phyloP scores from a whole-genome alignment of 2,329 filamentous ascomycete genomes.

The Leptoxyphium fumago region DNA sequence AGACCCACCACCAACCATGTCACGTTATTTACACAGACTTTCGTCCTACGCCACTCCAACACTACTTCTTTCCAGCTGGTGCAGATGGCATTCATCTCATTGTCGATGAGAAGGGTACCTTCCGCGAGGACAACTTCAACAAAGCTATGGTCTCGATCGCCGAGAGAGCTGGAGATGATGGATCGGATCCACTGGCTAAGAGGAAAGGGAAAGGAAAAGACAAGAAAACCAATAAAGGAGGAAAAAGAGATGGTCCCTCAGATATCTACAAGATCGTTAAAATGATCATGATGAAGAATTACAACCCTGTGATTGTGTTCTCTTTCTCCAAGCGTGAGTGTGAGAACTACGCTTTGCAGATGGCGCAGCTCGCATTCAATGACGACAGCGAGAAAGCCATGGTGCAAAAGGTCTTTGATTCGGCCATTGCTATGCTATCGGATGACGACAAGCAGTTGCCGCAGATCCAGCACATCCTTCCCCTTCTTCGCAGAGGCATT shows the following conservation, averaged over 20 bases:
- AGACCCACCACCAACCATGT: constrained; percentile 92
- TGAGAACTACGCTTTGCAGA: constrained; percentile 75
- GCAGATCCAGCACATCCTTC: constrained; percentile 82
- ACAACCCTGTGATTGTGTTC: constrained; percentile 97
- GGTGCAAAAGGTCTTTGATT: constrained; percentile 87
- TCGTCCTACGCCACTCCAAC: constrained; percentile 85
- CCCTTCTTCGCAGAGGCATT: constrained; percentile 77
- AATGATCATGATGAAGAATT: constrained; percentile 97
- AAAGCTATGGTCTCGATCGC: constrained; percentile 85
- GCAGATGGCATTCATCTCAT: constrained; percentile 86
- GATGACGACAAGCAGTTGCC: constrained; percentile 80
- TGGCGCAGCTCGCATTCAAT: constrained; percentile 83
- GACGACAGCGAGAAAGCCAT: constrained; percentile 89
- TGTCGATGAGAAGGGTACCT: constrained; percentile 91
- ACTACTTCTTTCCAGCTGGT: constrained; percentile 92
- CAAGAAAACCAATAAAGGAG: constrained; percentile 82
- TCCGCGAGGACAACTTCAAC: constrained; percentile 95
- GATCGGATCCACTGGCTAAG: constrained; percentile 63
- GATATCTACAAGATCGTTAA: constrained; percentile 97
- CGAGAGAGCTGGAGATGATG: constrained; percentile 72
- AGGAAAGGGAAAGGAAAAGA: constrained; percentile 79
- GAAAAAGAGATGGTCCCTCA: constrained; percentile 50
- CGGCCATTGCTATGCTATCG: constrained; percentile 80
- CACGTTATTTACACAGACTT: constrained; percentile 99
- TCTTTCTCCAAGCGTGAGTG: constrained; percentile 98